Percentiles rank a stretch among this genome's conserved stretches.
Evolutionary conservation across 768 basidiomycete species (phyloP).

Genomic region (Leccinum sublutescens): DNA sequence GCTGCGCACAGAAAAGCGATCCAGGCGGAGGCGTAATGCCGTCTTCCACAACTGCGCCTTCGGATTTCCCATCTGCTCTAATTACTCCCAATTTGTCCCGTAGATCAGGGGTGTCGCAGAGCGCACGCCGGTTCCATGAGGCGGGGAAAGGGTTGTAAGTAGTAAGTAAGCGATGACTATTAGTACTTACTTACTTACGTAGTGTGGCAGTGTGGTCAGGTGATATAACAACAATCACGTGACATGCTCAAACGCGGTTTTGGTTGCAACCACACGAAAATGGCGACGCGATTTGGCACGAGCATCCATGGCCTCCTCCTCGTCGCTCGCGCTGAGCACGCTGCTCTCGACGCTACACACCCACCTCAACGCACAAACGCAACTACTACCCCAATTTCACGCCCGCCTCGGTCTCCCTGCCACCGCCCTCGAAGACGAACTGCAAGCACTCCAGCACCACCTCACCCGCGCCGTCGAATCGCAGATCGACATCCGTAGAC

Average conservation of each 20-base stretch:
- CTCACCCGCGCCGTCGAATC: conserved; percentile 74
- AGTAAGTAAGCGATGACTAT: too few relatives aligned
- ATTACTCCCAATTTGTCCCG: too few relatives aligned
- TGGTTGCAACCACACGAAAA: conserved; percentile 18
- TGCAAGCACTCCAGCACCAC: conserved; percentile 67
- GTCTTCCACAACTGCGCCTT: too few relatives aligned
- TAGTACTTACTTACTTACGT: too few relatives aligned
- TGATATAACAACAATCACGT: conserved; percentile 30
- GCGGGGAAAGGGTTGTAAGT: too few relatives aligned
- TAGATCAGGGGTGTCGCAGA: too few relatives aligned
- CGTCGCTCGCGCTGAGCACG: conserved; percentile 49
- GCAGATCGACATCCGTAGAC: conserved; percentile 64
- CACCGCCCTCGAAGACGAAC: conserved; percentile 78
- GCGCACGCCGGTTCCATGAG: too few relatives aligned
- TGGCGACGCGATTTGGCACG: conserved; percentile 11
- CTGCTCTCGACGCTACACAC: conserved; percentile 76
- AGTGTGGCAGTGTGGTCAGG: conserved; percentile 12
- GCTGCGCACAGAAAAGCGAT: too few relatives aligned
- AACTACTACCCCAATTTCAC: conserved; percentile 67
- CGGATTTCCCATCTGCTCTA: too few relatives aligned
- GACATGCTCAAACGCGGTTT: conserved; percentile 21
- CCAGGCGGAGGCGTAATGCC: too few relatives aligned
- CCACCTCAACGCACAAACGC: conserved; percentile 41
- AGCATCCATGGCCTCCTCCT: conserved; percentile 29
- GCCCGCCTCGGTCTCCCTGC: conserved; percentile 79